These are phyloP conservation scores for Tolypocladium pustulatum DNA, from an alignment of 2,329 filamentous ascomycete species.

Conservation along the genomic window DNA sequence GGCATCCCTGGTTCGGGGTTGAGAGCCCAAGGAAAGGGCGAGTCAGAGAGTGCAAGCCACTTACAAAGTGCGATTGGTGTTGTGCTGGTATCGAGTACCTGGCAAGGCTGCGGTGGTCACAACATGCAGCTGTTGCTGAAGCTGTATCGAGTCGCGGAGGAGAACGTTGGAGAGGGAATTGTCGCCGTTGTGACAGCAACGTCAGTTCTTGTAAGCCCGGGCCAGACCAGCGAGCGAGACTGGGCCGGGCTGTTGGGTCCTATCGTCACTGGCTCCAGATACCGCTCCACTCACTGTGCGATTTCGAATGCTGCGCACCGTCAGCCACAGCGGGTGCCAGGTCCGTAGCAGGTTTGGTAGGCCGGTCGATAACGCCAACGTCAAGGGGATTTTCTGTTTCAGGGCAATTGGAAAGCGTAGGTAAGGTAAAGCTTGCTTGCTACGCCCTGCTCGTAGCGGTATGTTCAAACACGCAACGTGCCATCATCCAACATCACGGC, in stretches of 20 bases:
- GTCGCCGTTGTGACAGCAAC: constrained; percentile 1
- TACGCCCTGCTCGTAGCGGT: background rate
- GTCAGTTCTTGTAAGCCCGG: constrained; percentile 5
- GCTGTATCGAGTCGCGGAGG: background rate
- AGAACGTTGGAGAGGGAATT: background rate
- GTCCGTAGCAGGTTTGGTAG: background rate
- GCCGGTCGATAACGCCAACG: background rate
- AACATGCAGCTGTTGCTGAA: background rate
- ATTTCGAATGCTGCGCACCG: background rate
- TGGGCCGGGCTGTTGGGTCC: background rate
- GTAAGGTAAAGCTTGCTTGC: too few species aligned
- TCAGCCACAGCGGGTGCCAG: background rate
- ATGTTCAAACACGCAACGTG: background rate
- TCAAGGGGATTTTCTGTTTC: background rate
- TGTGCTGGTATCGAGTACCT: constrained; percentile 1
- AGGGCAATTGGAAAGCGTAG: background rate
- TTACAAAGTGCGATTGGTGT: constrained; percentile 1
- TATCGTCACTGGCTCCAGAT: background rate
- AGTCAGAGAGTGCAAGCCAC: background rate
- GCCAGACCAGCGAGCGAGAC: background rate
- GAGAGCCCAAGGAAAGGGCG: background rate
- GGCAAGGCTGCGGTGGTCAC: background rate
- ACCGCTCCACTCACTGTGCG: constrained; percentile 6
- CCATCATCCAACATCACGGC: background rate
- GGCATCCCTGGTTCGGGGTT: background rate